A percentile compares a stretch with the other conserved stretches of the same genome.
Conservation (phyloP, 345 rosid genomes). For the Geranium brycei region DNA sequence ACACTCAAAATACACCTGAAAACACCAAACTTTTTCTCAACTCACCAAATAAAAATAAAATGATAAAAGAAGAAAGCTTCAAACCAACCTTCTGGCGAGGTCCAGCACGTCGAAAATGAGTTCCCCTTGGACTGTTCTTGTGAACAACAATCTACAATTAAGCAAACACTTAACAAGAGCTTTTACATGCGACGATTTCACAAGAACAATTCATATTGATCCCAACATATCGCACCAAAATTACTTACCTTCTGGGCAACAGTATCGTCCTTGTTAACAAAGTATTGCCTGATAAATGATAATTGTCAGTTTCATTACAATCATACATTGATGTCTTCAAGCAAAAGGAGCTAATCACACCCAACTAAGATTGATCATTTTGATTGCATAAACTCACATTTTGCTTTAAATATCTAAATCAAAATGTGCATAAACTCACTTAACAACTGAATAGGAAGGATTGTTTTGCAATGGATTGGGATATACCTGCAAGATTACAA, state of each 20-base stretch:
- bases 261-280: slow-evolving; percentile 27
- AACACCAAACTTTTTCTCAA: background rate
- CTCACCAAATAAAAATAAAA: background rate
- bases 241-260: slow-evolving; percentile 25
- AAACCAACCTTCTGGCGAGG: slow-evolving; percentile 29
- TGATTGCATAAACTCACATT: too few relatives aligned
- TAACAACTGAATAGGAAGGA: slow-evolving; percentile 32
- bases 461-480: slow-evolving; percentile 35
- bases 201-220: background rate
- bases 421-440: slow-evolving; percentile 14
- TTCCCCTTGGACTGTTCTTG: slow-evolving; percentile 25
- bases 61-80: background rate
- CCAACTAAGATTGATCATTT: too few relatives aligned
- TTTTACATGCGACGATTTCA: background rate
- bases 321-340: background rate
- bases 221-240: background rate
- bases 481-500: slow-evolving; percentile 18
- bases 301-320: background rate
- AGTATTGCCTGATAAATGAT: slow-evolving; percentile 30
- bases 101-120: slow-evolving; percentile 38
- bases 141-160: slow-evolving; percentile 26
- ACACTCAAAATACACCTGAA: slow-evolving; percentile 26
- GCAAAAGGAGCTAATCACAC: too few relatives aligned
- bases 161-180: background rate
- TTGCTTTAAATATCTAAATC: too few relatives aligned